Conservation (phyloP, 164 flowering plant species). For the Berberis vulgaris region DNA sequence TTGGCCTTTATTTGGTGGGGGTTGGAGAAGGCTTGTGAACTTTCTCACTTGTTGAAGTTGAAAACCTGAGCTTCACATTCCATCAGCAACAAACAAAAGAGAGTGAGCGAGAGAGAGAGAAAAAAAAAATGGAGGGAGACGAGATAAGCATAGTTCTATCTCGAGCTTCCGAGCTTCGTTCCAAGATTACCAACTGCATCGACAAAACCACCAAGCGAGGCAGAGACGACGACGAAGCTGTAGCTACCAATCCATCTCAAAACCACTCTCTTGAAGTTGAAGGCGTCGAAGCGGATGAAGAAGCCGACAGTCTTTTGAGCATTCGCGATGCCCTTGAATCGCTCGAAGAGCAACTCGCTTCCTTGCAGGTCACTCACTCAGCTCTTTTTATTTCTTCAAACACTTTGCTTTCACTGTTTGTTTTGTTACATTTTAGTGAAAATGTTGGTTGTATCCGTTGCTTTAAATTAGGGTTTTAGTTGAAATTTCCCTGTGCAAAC, state of each 20-base stretch:
- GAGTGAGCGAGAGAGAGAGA: too few species aligned
- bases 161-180: constrained; percentile 64
- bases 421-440: background rate
- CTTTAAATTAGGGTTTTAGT: background rate
- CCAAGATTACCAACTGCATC: constrained; percentile 60
- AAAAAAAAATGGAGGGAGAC: constrained; percentile 51
- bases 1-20: too few species aligned
- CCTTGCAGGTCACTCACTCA: constrained; percentile 56
- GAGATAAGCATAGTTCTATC: constrained; percentile 55
- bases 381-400: background rate
- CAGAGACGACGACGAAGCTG: constrained; percentile 14
- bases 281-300: constrained; percentile 18
- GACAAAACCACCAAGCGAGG: constrained; percentile 15
- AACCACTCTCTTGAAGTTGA: too few species aligned
- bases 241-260: background rate
- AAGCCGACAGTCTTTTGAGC: constrained; percentile 45
- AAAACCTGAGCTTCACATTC: too few species aligned
- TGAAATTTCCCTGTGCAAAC: background rate
- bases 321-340: constrained; percentile 74
- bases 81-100: too few species aligned
- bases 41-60: too few species aligned
- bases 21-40: too few species aligned
- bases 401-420: background rate
- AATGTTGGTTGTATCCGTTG: background rate
- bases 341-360: constrained; percentile 68